Base-by-base conservation (phyloP, 495 filamentous ascomycete genomes). In the Darksidea phi region DNA sequence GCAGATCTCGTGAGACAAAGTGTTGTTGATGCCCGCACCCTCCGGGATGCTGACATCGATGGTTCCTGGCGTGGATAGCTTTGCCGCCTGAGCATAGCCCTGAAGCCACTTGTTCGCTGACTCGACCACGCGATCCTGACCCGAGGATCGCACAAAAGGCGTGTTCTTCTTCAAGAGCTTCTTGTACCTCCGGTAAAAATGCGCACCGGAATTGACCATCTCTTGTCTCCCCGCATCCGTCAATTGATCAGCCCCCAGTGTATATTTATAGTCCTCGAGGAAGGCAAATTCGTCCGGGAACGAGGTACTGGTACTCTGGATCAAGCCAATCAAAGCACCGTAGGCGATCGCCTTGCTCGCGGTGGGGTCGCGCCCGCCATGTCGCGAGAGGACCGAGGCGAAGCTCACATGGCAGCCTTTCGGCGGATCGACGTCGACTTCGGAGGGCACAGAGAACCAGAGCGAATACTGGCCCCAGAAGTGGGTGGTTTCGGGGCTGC, bases 381-480 rank as follows among this genome's bases (percentile, higher is more conserved):
- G 91, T 13, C 91, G 82, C 8, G 88, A 88, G 54, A 96, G 79
- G 15, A 91, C 72, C 64, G 92, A 88, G 10, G 80, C 90, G 70
- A 94, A 92, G 36, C 84, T 90, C 59, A 93, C 70, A 46, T 81
- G 71, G 76, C 91, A 96, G 24, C 75, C 74, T 2, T 75, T 37
- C 1, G 90, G 90, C 4, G 88, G 66, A 0, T 75, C 71, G 1
- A 77, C 59, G 3, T 81, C 75, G 42, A 90, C 78, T 6, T 81
- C 71, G 0, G 88, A 88, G 23, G 84, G 80, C 1, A 91, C 83
- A 0, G 82, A 79, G 76, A 87, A 95, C 72, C 82, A 91, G 13
- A 91, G 89, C 20, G 89, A 89, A 73, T 96, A 94, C 68, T 91
- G 88, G 53, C 90, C 91, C 91, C 90, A 95, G 57, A 73, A 80